Evolutionary conservation across 225 moss, liverwort and hornwort genomes (phyloP), one percentile per base, ranked within the genome.

Genomic region (Neckera pumila): DNA sequence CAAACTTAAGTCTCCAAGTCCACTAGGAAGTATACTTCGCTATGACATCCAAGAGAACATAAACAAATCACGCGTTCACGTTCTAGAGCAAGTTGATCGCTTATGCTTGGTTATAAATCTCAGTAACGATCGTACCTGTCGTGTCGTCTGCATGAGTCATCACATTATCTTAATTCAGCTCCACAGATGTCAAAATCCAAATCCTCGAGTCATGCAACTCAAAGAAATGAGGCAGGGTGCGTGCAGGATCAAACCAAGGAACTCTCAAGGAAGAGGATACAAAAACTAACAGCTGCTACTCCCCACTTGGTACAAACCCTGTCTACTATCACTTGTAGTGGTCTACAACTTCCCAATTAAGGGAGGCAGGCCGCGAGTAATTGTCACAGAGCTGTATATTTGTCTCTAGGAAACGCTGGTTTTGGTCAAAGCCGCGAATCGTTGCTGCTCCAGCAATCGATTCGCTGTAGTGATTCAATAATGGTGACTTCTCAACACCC

Each of bases 401-500:
- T 42, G 94, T 95, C 78, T 92, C 94, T 43, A 94, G 85, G 77
- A 98, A 98, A 56, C 97, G 95, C 59, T 92, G 85, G 33, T 88
- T 89, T 87, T 96, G 98, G 84, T 87, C 95, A 89, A 96, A 98
- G 83, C 94, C 94, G 83, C 98, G 95, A 73, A 98, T 95, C 26
- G 98, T 98, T 34, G 92, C 96, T 90, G 96, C 97, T 88, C 98
- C 98, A 85, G 94, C 92, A 43, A 98, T 95, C 23, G 98, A 95
- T 86, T 98, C 98, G 67, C 93, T 87, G n/a, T 97, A 98, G 89
- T 98, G 98, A 90, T 98, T 95, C 80, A 98, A 82, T 87, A 98
- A 93, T 28, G 98, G 97, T 73, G 97, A 92, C 82, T 94, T 93
- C 87, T 94, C 90, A 78, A 97, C 88, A 67, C 95, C 96, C 89